These are phyloP conservation scores for Mortierella polycephala DNA, from an alignment of 371 early-diverging fungal genomes.

Conservation along the genomic window DNA sequence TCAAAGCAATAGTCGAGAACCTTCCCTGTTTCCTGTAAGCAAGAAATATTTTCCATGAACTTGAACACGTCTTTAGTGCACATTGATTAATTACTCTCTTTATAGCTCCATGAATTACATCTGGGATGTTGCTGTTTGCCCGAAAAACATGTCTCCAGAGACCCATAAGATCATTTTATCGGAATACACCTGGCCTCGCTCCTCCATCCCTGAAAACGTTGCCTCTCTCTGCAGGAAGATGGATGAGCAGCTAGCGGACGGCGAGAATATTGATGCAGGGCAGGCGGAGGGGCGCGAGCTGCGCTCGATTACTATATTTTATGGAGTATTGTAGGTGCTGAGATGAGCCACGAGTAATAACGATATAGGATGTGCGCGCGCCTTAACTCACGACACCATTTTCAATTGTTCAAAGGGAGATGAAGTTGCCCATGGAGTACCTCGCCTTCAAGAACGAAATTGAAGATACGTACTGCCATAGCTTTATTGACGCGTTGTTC, in stretches of 20 bases:
- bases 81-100: no score
- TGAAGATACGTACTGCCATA: slow-evolving; percentile 21
- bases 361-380: not conserved
- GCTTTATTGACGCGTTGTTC: slow-evolving; percentile 10
- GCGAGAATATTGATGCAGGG: not conserved
- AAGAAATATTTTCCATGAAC: no score
- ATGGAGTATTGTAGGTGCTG: slow-evolving; percentile 13
- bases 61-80: no score
- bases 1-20: no score
- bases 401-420: not conserved
- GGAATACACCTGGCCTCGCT: not conserved
- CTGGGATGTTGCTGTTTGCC: not conserved
- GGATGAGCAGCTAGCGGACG: slow-evolving; percentile 1
- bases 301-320: slow-evolving; percentile 4
- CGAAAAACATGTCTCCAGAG: not conserved
- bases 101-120: slow-evolving; percentile 23
- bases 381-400: not conserved
- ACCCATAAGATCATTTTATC: not conserved
- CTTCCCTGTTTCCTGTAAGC: no score
- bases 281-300: not conserved
- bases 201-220: not conserved
- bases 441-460: slow-evolving; percentile 1
- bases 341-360: not conserved
- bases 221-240: not conserved
- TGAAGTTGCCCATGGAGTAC: slow-evolving; percentile 11